These are phyloP conservation scores for Trichoderma oligosporum DNA, from an alignment of 2,329 filamentous ascomycete genomes.

Conservation along the genomic window DNA sequence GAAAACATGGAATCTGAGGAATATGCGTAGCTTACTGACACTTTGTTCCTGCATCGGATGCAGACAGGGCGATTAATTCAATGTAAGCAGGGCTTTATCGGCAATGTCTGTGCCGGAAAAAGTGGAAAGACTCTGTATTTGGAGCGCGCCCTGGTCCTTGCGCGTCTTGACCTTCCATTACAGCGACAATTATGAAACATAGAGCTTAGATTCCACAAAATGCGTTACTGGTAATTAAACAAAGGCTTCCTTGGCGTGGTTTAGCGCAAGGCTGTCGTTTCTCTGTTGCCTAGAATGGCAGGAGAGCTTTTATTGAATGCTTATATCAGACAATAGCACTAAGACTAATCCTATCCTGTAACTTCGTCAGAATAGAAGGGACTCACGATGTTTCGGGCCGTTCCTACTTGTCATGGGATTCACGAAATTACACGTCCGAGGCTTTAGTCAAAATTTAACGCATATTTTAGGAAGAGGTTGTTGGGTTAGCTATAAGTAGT, in stretches of 20 bases:
- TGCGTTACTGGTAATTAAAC: conserved; percentile 1
- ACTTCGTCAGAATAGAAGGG: background rate
- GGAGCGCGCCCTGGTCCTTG: background rate
- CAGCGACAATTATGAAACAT: background rate
- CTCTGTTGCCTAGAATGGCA: background rate
- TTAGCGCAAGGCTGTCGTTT: background rate
- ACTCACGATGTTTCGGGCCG: background rate
- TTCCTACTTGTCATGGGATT: background rate
- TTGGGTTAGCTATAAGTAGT: background rate
- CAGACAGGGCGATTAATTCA: background rate
- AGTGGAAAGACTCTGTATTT: background rate
- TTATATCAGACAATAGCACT: conserved; percentile 8
- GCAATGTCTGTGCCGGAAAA: background rate
- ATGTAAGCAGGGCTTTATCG: background rate
- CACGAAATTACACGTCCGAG: background rate
- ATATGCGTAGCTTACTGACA: no score
- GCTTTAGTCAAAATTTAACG: background rate
- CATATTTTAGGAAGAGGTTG: background rate
- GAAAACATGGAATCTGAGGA: no score
- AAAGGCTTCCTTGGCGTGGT: background rate
- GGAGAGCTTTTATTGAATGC: conserved; percentile 3
- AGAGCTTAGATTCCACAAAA: background rate
- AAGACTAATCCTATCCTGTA: background rate
- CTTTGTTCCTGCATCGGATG: background rate
- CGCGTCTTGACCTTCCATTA: background rate